Conservation (phyloP, 2,329 filamentous ascomycete species). For the Talaromyces sp. region DNA sequence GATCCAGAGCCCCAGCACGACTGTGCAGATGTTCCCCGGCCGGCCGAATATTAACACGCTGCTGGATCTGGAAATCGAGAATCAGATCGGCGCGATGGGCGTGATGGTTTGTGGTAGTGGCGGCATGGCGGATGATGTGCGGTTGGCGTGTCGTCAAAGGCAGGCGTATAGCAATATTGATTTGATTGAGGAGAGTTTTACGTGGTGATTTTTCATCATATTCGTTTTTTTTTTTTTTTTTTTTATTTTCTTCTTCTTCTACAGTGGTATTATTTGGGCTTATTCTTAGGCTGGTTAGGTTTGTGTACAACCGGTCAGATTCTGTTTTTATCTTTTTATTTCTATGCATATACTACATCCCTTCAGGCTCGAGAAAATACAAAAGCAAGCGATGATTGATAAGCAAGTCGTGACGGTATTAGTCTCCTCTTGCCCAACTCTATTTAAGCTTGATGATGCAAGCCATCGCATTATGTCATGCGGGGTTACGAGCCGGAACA, state of each 20-base stretch:
- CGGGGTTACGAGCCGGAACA: background rate
- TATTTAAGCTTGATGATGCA: background rate
- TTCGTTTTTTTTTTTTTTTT: background rate
- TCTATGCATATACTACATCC: background rate
- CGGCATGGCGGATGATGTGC: conserved; percentile 68
- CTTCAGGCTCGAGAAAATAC: background rate
- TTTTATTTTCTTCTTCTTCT: background rate
- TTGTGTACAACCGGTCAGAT: background rate
- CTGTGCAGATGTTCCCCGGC: conserved; percentile 88
- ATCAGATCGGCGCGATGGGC: conserved; percentile 81
- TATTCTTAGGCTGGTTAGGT: background rate
- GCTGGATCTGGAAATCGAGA: conserved; percentile 73
- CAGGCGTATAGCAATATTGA: conserved; percentile 60
- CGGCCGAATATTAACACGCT: conserved; percentile 76
- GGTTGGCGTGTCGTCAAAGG: conserved; percentile 61
- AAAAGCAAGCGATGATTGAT: background rate
- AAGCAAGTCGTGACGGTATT: background rate
- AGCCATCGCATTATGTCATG: background rate
- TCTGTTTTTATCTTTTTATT: background rate
- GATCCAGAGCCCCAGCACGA: conserved; percentile 68
- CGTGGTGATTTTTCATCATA: conserved; percentile 28
- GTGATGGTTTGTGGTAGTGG: conserved; percentile 78
- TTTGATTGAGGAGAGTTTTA: conserved; percentile 72
- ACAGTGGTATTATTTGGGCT: background rate
- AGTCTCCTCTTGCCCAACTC: too few species aligned